Evolutionary conservation across 495 filamentous ascomycete species (phyloP).

Genomic region (Amphirosellinia nigrospora): DNA sequence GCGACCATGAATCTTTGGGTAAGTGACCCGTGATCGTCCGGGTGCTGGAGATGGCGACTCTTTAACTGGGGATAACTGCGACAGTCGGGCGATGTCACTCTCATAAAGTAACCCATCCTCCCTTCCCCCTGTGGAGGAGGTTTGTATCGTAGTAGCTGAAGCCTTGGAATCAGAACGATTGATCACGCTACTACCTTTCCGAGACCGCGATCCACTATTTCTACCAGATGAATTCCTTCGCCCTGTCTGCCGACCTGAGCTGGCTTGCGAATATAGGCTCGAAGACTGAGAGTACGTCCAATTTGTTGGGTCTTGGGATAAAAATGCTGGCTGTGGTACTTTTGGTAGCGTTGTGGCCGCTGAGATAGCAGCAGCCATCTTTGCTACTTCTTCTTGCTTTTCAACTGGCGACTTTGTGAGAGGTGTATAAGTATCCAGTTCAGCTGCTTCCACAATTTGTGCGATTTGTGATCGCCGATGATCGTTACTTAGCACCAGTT

Average conservation of each 20-base stretch:
- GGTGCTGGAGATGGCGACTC: slow-evolving; percentile 47
- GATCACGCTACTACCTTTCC: slow-evolving; percentile 31
- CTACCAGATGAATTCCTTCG: slow-evolving; percentile 21
- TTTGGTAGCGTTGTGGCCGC: slow-evolving; percentile 26
- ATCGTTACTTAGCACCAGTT: slow-evolving; percentile 50
- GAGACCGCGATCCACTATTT: slow-evolving; percentile 27
- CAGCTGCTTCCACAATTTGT: slow-evolving; percentile 29
- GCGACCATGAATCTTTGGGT: slow-evolving; percentile 49
- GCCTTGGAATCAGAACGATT: slow-evolving; percentile 37
- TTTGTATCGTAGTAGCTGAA: slow-evolving; percentile 42
- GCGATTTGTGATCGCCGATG: slow-evolving; percentile 30
- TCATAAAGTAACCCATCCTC: slow-evolving; percentile 31
- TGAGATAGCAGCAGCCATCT: slow-evolving; percentile 37
- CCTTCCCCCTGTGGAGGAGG: slow-evolving; percentile 29
- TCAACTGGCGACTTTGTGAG: slow-evolving; percentile 50
- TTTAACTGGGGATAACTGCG: slow-evolving; percentile 52
- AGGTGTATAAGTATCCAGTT: slow-evolving; percentile 47
- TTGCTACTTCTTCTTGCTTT: slow-evolving; percentile 37
- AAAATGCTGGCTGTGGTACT: slow-evolving; percentile 29
- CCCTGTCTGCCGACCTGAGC: slow-evolving; percentile 22
- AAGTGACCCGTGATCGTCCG: slow-evolving; percentile 49
- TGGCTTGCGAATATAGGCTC: slow-evolving; percentile 39
- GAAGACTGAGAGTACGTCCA: slow-evolving; percentile 30
- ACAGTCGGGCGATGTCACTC: slow-evolving; percentile 27
- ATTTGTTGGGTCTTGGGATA: slow-evolving; percentile 24